Base-by-base conservation (phyloP, 2,329 filamentous ascomycete species). In the Exophiala spinifera region DNA sequence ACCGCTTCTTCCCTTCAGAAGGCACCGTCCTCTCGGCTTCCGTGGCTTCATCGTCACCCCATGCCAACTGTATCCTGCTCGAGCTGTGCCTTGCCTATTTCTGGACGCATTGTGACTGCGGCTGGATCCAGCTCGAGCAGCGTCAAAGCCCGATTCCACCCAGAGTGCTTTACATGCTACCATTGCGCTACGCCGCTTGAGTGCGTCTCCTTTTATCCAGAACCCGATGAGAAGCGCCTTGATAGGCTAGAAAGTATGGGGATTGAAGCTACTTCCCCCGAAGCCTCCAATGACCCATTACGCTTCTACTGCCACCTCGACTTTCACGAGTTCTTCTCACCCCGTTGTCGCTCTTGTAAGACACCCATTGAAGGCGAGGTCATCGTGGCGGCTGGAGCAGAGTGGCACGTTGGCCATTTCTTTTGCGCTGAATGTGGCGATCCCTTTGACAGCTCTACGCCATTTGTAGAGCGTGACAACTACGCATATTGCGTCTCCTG, bases 401-500 rank as follows among this genome's bases (percentile, higher is more conserved):
- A 96, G 73, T 99, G 90, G 89, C 94, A 99, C 70, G 88, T 89
- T 49, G 94, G 94, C 0, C 94, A 99, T 74, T 99, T 99, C 76
- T 99, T 99, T 80, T 99, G 94, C 68, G 94, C 94, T 39, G 91
- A 99, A 77, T 99, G 94, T 69, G 94, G 94, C 63, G 92, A 99
- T 74, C 83, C 83, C 1, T 86, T 86, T 62, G 78, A 80, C 59
- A 72, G 76, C 0, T 70, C 69, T 3, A 85, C 79, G 8, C 92
- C 94, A 0, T 99, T 99, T 69, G 89, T 99, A 51, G 94, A 99
- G 70, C 96, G 96, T 73, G 92, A 97, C 63, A 92, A 92, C 8
- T 97, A 95, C 71, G 94, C 94, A 4, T 99, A 94, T 91, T 99
- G 94, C 72, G 83, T 97, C 44, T 81, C 81, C 19, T 99, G 94